phyloP scores from a whole-genome alignment of 768 basidiomycete species.

The Galerina marginata region DNA sequence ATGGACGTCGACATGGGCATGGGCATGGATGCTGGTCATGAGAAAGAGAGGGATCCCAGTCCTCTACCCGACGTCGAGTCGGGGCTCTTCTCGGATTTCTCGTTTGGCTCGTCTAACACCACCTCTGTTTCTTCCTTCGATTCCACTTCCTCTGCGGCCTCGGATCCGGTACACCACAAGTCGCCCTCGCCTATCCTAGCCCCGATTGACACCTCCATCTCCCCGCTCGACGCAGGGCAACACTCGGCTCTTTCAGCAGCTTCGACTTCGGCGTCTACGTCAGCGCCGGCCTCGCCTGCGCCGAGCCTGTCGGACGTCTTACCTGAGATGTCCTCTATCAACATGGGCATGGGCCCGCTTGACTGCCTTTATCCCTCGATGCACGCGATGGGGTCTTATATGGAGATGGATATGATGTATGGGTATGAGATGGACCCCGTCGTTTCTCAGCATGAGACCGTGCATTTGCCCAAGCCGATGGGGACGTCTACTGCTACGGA shows the following conservation, averaged over 20 bases:
- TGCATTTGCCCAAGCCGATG: no score
- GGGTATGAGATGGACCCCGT: background rate
- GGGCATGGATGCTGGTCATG: background rate
- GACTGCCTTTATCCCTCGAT: no score
- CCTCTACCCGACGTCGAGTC: conserved; percentile 23
- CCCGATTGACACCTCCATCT: background rate
- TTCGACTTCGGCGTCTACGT: background rate
- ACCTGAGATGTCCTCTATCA: background rate
- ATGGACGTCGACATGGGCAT: background rate
- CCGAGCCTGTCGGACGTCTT: background rate
- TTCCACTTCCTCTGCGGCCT: no score
- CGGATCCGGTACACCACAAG: background rate
- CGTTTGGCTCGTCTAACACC: conserved; percentile 2
- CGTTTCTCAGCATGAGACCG: background rate
- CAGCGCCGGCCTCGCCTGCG: background rate
- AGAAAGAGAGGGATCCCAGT: conserved; percentile 17
- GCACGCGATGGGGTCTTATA: background rate
- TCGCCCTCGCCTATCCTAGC: background rate
- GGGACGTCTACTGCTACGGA: no score
- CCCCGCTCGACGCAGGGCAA: background rate
- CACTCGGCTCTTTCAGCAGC: background rate
- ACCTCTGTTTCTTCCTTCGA: background rate
- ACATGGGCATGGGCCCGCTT: no score
- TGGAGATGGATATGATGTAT: conserved; percentile 4
- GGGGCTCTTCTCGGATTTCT: conserved; percentile 20